A percentile compares a stretch with the other conserved stretches of the same genome.
Evolutionary conservation across 371 early-diverging fungal species (phyloP).

Genomic region (Mortierella sp.): DNA sequence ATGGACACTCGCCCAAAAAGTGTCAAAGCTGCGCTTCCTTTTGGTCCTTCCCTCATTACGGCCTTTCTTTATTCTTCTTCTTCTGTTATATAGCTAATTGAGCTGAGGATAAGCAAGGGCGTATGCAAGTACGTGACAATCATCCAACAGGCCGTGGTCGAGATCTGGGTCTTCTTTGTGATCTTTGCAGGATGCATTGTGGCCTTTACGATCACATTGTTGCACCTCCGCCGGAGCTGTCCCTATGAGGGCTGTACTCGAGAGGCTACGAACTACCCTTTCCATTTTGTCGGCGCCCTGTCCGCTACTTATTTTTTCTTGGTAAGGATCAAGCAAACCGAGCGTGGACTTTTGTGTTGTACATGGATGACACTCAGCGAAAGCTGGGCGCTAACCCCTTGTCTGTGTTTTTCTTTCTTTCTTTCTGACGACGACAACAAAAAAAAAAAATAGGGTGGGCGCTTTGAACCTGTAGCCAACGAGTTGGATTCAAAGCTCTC

Average conservation of each 20-base stretch:
- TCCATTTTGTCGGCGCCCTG: not conserved
- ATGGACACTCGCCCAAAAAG: not conserved
- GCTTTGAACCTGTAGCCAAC: not conserved
- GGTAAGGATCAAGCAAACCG: not conserved
- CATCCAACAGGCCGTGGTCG: constrained; percentile 1
- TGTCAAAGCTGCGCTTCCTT: not conserved
- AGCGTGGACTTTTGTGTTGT: not conserved
- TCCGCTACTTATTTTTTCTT: constrained; percentile 6
- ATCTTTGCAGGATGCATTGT: constrained; percentile 22
- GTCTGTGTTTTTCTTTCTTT: not conserved
- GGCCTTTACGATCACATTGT: not conserved
- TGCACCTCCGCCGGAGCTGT: not conserved
- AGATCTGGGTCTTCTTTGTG: constrained; percentile 20
- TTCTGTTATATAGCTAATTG: not conserved
- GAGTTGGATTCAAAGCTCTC: not conserved
- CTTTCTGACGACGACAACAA: too few species aligned
- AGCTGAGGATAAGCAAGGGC: constrained; percentile 10
- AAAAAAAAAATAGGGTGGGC: constrained; percentile 10
- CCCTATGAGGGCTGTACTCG: not conserved
- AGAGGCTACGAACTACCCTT: not conserved
- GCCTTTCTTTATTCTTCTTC: not conserved
- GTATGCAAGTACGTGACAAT: constrained; percentile 25
- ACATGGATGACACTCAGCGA: not conserved
- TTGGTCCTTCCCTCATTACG: too few species aligned
- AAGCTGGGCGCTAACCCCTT: not conserved